These are phyloP conservation scores for Eucalyptus rudis DNA, from an alignment of 345 rosid species.

Conservation along the genomic window DNA sequence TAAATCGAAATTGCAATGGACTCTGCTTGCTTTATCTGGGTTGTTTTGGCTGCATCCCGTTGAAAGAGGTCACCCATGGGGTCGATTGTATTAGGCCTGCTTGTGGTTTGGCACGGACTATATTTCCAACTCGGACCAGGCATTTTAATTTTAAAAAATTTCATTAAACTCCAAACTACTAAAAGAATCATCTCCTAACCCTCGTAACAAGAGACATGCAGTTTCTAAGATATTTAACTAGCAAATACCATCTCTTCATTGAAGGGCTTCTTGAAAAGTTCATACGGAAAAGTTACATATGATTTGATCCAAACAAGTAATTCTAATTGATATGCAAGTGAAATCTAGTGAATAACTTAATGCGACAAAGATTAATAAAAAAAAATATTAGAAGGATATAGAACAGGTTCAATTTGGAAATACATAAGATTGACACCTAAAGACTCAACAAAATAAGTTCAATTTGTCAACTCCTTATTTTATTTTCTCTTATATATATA, in stretches of 20 bases:
- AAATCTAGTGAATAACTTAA: background rate
- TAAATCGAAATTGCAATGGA: background rate
- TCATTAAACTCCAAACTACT: background rate
- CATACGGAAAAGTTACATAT: background rate
- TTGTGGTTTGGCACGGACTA: background rate
- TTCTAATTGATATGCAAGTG: background rate
- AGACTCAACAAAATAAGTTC: background rate
- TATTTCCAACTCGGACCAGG: background rate
- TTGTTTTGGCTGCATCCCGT: background rate
- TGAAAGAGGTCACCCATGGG: fast-evolving
- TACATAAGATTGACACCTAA: background rate
- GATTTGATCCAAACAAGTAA: background rate
- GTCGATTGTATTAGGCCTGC: background rate
- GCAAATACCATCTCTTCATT: background rate
- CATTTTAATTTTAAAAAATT: background rate
- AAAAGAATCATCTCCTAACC: background rate
- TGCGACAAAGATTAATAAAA: background rate
- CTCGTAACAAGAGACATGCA: background rate
- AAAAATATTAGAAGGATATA: background rate
- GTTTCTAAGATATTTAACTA: background rate
- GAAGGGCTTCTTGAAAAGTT: background rate
- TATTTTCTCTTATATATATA: background rate
- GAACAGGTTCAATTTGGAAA: background rate
- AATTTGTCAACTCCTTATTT: background rate
- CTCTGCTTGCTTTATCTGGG: background rate